A percentile compares a stretch with the other conserved stretches of the same genome.
phyloP scores from a whole-genome alignment of 768 basidiomycete genomes.

The Phanerodontia chrysosporium region DNA sequence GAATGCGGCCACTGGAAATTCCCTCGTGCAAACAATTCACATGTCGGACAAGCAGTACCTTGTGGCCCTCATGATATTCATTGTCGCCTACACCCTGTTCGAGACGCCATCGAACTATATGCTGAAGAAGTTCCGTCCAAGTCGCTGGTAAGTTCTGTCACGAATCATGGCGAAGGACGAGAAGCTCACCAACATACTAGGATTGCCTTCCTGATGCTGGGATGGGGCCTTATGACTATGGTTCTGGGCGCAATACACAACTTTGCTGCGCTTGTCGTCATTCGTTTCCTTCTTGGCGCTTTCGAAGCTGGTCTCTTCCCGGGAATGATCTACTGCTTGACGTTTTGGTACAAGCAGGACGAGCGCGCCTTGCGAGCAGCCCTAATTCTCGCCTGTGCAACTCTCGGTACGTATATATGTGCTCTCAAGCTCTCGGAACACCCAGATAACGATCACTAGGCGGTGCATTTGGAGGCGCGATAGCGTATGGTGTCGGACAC shows the following conservation, averaged over 20 bases:
- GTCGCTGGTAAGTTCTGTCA: conserved; percentile 25
- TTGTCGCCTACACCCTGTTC: conserved; percentile 36
- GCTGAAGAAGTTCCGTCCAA: conserved; percentile 34
- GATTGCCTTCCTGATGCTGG: conserved; percentile 36
- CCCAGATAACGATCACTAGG: conserved; percentile 16
- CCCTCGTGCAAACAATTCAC: conserved; percentile 25
- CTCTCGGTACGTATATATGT: conserved; percentile 13
- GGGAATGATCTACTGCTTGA: conserved; percentile 37
- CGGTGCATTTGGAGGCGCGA: conserved; percentile 28
- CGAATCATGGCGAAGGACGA: too few relatives aligned
- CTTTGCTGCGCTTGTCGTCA: conserved; percentile 34
- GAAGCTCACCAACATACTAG: not conserved
- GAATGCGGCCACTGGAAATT: conserved; percentile 29
- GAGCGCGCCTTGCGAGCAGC: conserved; percentile 27
- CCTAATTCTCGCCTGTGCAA: conserved; percentile 29
- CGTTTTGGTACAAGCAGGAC: conserved; percentile 41
- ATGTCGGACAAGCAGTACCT: conserved; percentile 30
- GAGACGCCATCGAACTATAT: conserved; percentile 38
- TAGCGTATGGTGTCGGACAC: conserved; percentile 27
- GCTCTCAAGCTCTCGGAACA: not conserved
- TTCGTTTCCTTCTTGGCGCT: conserved; percentile 40
- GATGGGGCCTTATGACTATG: conserved; percentile 36
- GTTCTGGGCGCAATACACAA: conserved; percentile 33
- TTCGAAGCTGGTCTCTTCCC: conserved; percentile 42
- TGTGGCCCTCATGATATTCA: conserved; percentile 35